These are phyloP conservation scores for Leptodontidium sp. DNA, from an alignment of 2,329 filamentous ascomycete genomes.

Conservation along the genomic window DNA sequence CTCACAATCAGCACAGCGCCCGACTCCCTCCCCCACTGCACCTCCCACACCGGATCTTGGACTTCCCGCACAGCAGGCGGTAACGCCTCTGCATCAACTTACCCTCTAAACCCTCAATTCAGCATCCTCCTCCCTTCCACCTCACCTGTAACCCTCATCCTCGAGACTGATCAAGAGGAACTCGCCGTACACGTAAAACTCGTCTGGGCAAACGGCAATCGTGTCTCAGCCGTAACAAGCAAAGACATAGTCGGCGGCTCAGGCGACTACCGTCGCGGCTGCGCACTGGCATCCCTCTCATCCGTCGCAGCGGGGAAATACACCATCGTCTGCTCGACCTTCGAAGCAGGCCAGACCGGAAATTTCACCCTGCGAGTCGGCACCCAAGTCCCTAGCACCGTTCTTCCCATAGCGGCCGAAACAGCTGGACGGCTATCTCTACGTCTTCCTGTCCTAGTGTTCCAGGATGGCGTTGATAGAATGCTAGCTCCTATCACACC, in stretches of 20 bases:
- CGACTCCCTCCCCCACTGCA: constrained; percentile 50
- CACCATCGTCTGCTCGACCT: constrained; percentile 90
- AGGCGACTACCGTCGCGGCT: constrained; percentile 86
- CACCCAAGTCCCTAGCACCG: constrained; percentile 62
- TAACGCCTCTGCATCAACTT: constrained; percentile 77
- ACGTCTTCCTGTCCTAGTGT: constrained; percentile 62
- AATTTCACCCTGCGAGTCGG: constrained; percentile 80
- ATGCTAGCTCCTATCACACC: constrained; percentile 49
- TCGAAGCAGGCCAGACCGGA: constrained; percentile 80
- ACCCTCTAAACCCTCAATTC: constrained; percentile 90
- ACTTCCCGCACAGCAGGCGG: constrained; percentile 83
- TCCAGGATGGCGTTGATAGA: constrained; percentile 57
- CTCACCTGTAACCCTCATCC: constrained; percentile 74
- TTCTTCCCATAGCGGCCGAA: constrained; percentile 73
- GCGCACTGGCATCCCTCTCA: constrained; percentile 71
- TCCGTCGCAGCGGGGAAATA: constrained; percentile 76
- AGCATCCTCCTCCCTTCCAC: constrained; percentile 64
- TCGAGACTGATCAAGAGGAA: constrained; percentile 72
- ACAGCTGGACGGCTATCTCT: constrained; percentile 77
- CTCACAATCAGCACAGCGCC: constrained; percentile 68
- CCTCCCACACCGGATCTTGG: constrained; percentile 74
- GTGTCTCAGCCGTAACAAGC: constrained; percentile 72
- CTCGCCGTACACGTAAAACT: constrained; percentile 86
- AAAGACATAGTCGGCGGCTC: constrained; percentile 84
- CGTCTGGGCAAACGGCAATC: constrained; percentile 77